A percentile compares a stretch with the other conserved stretches of the same genome.
These are phyloP conservation scores for Paramecium caudatum DNA, from an alignment of 73 alveolate species.

Conservation along the genomic window DNA sequence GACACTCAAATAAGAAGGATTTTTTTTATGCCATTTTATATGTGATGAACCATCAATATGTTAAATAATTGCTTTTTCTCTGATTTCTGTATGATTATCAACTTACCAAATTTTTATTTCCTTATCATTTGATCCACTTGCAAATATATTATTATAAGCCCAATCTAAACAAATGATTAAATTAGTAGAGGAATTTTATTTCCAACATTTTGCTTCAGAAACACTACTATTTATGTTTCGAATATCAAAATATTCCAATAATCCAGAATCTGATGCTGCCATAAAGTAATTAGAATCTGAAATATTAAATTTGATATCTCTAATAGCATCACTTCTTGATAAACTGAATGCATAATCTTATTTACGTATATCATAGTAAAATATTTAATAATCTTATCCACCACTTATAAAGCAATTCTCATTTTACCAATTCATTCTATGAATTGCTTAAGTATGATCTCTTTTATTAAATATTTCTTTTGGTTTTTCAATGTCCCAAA, in stretches of 20 bases:
- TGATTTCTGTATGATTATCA: constrained; percentile 3
- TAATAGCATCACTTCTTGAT: constrained; percentile 25
- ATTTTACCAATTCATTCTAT: constrained; percentile 61
- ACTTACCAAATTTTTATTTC: constrained; percentile 33
- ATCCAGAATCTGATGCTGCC: constrained; percentile 54
- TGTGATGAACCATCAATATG: constrained; percentile 61
- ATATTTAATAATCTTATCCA: constrained; percentile 19
- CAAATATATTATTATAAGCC: constrained; percentile 20
- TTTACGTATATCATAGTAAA: neutral
- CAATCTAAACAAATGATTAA: constrained; percentile 44
- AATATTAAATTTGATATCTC: constrained; percentile 28
- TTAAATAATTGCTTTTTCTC: constrained; percentile 5
- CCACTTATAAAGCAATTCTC: constrained; percentile 38
- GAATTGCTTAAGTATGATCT: constrained; percentile 42
- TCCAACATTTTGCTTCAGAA: neutral
- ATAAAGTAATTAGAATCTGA: neutral
- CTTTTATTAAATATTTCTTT: constrained; percentile 10
- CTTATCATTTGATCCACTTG: constrained; percentile 66
- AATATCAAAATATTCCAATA: constrained; percentile 44
- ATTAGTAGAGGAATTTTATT: neutral
- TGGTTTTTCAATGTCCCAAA: neutral
- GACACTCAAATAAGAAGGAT: neutral
- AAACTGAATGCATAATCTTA: constrained; percentile 13
- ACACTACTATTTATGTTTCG: neutral
- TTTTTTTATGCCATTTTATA: constrained; percentile 39